Conservation (phyloP, 163 green algal genomes). For the Coccomyxa subellipsoidea region DNA sequence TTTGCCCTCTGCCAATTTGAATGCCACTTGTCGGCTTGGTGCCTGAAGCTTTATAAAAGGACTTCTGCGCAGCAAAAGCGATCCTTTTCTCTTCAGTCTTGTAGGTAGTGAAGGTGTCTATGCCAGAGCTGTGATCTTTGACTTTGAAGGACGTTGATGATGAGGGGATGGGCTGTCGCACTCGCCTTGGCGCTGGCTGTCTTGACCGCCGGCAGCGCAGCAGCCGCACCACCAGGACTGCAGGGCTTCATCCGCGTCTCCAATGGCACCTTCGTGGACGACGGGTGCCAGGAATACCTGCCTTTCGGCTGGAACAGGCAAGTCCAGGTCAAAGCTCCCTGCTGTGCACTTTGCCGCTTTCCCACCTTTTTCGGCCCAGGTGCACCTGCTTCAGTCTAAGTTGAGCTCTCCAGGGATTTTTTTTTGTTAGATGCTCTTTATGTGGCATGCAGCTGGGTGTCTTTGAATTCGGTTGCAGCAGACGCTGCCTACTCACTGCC, state of each 20-base stretch:
- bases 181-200: not conserved
- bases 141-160: not conserved
- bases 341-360: not conserved
- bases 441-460: not conserved
- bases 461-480: not conserved
- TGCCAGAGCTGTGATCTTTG: not conserved
- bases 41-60: too few relatives aligned
- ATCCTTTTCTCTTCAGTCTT: not conserved
- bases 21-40: not conserved
- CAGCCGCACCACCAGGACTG: not conserved
- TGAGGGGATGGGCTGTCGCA: not conserved
- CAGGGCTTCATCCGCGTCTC: constrained; percentile 25
- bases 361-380: not conserved
- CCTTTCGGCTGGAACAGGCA: constrained; percentile 23
- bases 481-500: not conserved
- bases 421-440: not conserved
- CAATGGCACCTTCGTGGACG: constrained; percentile 30
- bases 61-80: too few relatives aligned
- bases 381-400: not conserved
- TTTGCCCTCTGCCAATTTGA: not conserved
- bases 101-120: not conserved
- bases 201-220: not conserved
- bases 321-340: too few relatives aligned
- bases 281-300: constrained; percentile 21
- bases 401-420: not conserved